Percentiles rank a stretch among this genome's conserved stretches.
phyloP scores from a whole-genome alignment of 495 filamentous ascomycete genomes.

The Immersiella caudata region DNA sequence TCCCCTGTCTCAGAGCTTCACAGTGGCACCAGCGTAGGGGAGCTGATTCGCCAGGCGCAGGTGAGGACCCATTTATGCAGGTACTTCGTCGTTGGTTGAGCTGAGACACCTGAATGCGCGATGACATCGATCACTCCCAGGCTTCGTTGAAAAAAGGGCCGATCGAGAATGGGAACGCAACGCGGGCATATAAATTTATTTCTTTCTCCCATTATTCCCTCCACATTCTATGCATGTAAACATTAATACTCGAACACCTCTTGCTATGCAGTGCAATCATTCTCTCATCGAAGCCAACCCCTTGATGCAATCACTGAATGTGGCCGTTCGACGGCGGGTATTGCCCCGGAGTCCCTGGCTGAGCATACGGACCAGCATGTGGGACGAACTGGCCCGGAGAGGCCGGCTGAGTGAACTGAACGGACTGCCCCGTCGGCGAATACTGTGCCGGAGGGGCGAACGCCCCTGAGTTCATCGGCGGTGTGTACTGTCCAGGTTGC shows the following conservation, averaged over 20 bases:
- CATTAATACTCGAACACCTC: background rate
- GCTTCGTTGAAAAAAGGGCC: no score
- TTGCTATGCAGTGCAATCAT: background rate
- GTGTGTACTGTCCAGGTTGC: background rate
- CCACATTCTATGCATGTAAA: background rate
- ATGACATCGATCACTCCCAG: no score
- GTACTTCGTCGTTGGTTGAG: no score
- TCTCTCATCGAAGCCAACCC: background rate
- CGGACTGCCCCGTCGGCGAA: background rate
- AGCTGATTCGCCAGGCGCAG: no score
- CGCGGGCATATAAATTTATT: background rate
- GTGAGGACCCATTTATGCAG: no score
- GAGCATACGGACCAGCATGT: no score
- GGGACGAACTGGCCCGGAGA: no score
- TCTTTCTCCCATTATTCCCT: background rate
- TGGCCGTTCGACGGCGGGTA: background rate
- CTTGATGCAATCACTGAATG: background rate
- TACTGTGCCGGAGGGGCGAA: background rate
- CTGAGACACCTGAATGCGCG: no score
- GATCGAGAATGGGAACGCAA: no score
- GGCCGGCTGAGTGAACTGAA: background rate
- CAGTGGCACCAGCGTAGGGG: no score
- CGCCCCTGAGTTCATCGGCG: background rate
- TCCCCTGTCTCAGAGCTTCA: no score
- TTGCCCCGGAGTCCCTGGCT: background rate